Base-by-base conservation (phyloP, 2,329 filamentous ascomycete species). In the Neoscytalidium dimidiatum region DNA sequence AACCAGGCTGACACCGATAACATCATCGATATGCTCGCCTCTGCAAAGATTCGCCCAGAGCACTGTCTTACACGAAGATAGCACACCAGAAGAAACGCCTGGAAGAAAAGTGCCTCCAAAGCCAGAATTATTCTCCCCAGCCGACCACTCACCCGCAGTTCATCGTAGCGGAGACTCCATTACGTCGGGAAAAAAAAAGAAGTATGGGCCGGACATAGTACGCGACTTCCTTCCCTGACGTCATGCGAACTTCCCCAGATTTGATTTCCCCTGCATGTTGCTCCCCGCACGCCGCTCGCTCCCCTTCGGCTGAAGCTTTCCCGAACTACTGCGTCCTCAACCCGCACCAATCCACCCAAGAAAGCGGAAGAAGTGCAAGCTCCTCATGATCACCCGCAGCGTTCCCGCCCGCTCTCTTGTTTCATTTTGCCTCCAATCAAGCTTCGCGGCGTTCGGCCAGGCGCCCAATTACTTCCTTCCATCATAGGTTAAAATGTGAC, bases 361-460 rank as follows among this genome's bases (percentile, higher is more conserved):
- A 8, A 58, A 14, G 19, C 26, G 56, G 38, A n/a, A 13, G 29
- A 46, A 17, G 14, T 28, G 38, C 38, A 46, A 60, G 56, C 56
- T 48, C 56, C 56, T 60, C 29, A 62, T 51, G 58, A 41, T 51
- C 44, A 31, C 48, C 58, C 31, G 33, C 43, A 46, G 31, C 41
- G 13, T 46, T 33, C 49, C 56, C 56, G 58, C 58, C 13, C 31
- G 21, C 29, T 31, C 26, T 26, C 11, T 21, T 21, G 19, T 60
- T 21, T 21, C 29, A 62, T 49, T 62, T 62, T 62, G 28, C 58
- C 58, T 62, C 58, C 58, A 62, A 62, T 62, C 58, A 62, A 62
- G 56, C 41, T 46, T 44, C 56, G 23, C 23, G 31, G n/a, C 17
- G 17, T 14, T 33, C 13, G 21, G n/a, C 14, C 56, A 46, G 38